Percentiles rank a stretch among this genome's conserved stretches.
These are phyloP conservation scores for Panicum miliaceum DNA, from an alignment of 176 grass and related monocot genomes.

Conservation along the genomic window DNA sequence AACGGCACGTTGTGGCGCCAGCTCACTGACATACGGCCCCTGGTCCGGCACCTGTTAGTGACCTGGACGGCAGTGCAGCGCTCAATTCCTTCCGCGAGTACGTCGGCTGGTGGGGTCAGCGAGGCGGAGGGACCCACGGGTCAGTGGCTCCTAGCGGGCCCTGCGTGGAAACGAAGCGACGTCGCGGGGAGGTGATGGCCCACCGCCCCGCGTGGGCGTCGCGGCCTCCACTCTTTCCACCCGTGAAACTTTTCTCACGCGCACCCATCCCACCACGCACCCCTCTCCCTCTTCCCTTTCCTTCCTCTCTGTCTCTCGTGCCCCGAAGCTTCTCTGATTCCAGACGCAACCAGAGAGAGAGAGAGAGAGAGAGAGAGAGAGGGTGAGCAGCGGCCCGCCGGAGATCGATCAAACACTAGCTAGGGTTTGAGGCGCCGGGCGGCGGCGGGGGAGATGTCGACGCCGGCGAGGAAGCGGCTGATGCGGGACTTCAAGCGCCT, in stretches of 20 bases:
- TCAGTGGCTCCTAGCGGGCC: neutral
- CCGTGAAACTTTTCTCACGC: slow-evolving; percentile 31
- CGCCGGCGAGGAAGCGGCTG: slow-evolving; percentile 95
- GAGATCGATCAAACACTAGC: slow-evolving; percentile 39
- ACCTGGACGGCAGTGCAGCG: neutral
- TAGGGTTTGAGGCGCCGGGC: slow-evolving; percentile 32
- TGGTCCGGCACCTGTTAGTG: neutral
- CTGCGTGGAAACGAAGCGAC: slow-evolving; percentile 42
- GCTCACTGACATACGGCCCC: neutral
- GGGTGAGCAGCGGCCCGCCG: neutral
- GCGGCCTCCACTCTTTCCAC: neutral
- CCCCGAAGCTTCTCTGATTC: slow-evolving; percentile 39
- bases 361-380: neutral
- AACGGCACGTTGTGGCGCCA: neutral
- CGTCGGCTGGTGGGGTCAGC: neutral
- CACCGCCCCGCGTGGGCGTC: neutral
- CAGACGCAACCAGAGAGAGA: slow-evolving; percentile 32
- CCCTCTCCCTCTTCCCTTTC: neutral
- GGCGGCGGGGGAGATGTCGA: slow-evolving; percentile 70
- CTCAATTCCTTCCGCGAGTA: neutral
- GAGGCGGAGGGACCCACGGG: rapidly evolving
- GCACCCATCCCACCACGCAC: neutral
- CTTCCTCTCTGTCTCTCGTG: neutral
- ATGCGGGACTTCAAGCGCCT: slow-evolving; percentile 99
- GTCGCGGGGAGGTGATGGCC: neutral